These are phyloP conservation scores for Vitis hybrid DNA, from an alignment of 177 flowering plant species.

Conservation along the genomic window DNA sequence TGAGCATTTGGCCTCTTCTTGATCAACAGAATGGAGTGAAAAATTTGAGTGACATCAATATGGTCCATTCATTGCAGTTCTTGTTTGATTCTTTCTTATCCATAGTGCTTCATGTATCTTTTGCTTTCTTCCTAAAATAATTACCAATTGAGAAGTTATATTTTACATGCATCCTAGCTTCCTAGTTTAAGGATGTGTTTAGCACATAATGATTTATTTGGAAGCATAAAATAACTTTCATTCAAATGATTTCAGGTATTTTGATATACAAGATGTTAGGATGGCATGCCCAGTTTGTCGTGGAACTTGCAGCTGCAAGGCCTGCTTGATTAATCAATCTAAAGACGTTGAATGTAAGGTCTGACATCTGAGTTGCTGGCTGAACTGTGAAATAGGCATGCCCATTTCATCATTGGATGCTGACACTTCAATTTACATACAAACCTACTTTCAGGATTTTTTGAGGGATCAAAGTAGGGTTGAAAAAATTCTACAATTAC, in stretches of 20 bases:
- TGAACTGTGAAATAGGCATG: not conserved
- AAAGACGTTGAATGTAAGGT: constrained; percentile 56
- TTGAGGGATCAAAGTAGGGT: constrained; percentile 27
- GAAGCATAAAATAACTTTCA: not conserved
- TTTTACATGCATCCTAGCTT: too few species aligned
- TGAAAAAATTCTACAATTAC: constrained; percentile 42
- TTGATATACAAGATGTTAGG: constrained; percentile 44
- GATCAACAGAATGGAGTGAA: too few species aligned
- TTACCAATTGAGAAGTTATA: too few species aligned
- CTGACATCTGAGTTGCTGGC: constrained; percentile 18
- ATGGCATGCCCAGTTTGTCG: constrained; percentile 72
- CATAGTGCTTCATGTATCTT: too few species aligned
- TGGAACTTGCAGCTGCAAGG: constrained; percentile 62
- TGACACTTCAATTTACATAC: constrained; percentile 6
- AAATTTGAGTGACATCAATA: too few species aligned
- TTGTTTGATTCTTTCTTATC: too few species aligned
- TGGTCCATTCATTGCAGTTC: too few species aligned
- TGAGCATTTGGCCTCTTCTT: not conserved
- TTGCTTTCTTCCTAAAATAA: too few species aligned
- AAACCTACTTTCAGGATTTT: constrained; percentile 40
- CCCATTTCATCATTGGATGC: not conserved
- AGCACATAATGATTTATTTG: not conserved
- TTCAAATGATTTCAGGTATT: constrained; percentile 38
- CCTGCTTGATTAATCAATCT: constrained; percentile 39
- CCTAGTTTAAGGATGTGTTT: not conserved